These are phyloP conservation scores for Sonneratia alba DNA, from an alignment of 345 rosid species.

Conservation along the genomic window DNA sequence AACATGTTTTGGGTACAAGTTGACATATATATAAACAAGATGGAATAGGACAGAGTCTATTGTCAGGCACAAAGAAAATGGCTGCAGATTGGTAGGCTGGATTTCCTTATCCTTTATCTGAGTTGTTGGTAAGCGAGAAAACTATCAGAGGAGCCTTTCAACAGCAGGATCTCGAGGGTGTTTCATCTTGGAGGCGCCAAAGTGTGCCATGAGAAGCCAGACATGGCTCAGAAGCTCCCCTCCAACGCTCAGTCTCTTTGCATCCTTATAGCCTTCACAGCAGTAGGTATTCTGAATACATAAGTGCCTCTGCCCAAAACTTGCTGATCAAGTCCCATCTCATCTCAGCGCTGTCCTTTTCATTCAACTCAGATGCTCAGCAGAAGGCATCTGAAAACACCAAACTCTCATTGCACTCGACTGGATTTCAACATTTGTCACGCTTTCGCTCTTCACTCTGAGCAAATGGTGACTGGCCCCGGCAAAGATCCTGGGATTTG, in stretches of 20 bases:
- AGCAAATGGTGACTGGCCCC: constrained; percentile 7
- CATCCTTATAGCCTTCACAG: constrained; percentile 22
- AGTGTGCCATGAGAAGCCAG: constrained; percentile 47
- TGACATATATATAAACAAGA: no score
- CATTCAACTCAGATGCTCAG: constrained; percentile 2
- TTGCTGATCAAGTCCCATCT: constrained; percentile 12
- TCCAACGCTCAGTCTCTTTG: constrained; percentile 34
- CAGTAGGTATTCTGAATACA: constrained; percentile 13
- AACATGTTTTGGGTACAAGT: no score
- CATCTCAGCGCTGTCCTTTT: background rate
- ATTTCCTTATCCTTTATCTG: no score
- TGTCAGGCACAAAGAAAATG: no score
- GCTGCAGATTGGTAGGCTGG: no score
- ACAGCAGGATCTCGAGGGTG: constrained; percentile 30
- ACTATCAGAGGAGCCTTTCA: constrained; percentile 16
- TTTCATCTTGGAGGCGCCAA: constrained; percentile 38
- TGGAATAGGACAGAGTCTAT: no score
- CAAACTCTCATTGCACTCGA: constrained; percentile 16
- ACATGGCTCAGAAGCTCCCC: constrained; percentile 51
- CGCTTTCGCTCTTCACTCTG: background rate
- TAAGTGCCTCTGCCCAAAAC: constrained; percentile 18
- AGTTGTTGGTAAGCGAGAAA: no score
- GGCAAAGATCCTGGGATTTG: no score
- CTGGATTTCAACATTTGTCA: background rate
- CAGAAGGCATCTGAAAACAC: constrained; percentile 21